These are phyloP conservation scores for Hemileccinum hortonii DNA, from an alignment of 1,284 basidiomycete genomes.

Conservation along the genomic window DNA sequence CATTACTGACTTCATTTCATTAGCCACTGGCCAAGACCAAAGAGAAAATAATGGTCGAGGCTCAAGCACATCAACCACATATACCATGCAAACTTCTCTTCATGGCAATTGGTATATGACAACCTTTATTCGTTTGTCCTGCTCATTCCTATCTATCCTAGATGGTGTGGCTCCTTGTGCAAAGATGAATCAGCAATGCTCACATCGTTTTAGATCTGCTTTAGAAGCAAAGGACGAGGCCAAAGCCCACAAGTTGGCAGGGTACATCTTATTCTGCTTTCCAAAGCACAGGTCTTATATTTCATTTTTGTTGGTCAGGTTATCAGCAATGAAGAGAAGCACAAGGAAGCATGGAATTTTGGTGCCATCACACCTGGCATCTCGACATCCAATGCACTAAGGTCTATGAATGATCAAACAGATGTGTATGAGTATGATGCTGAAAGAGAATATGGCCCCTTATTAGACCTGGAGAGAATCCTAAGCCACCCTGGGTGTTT, in stretches of 20 bases:
- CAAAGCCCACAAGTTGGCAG: conserved; percentile 76
- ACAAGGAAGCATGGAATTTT: conserved; percentile 92
- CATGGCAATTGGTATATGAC: conserved; percentile 87
- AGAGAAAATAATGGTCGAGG: conserved; percentile 98
- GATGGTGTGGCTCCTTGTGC: conserved; percentile 98
- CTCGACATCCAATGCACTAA: no score
- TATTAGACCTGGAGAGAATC: conserved; percentile 43
- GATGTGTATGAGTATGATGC: no score
- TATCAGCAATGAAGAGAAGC: conserved; percentile 81
- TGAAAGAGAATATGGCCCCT: conserved; percentile 68
- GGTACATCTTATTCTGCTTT: conserved; percentile 40
- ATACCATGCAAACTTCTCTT: conserved; percentile 93
- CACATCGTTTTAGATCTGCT: conserved; percentile 90
- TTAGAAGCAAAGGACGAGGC: conserved; percentile 96
- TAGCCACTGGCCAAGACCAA: conserved; percentile 95
- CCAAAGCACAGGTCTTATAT: conserved; percentile 1
- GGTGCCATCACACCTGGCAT: conserved; percentile 99
- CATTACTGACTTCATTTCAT: conserved; percentile 13
- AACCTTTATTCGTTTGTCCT: not conserved
- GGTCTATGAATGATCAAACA: no score
- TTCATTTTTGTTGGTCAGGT: conserved; percentile 58
- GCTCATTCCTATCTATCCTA: conserved; percentile 30
- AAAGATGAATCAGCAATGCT: conserved; percentile 99
- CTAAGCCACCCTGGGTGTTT: conserved; percentile 62
- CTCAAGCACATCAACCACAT: conserved; percentile 98